Evolutionary conservation across 192 early-diverging fungal genomes (phyloP).

Genomic region (Umbelopsis sp.): DNA sequence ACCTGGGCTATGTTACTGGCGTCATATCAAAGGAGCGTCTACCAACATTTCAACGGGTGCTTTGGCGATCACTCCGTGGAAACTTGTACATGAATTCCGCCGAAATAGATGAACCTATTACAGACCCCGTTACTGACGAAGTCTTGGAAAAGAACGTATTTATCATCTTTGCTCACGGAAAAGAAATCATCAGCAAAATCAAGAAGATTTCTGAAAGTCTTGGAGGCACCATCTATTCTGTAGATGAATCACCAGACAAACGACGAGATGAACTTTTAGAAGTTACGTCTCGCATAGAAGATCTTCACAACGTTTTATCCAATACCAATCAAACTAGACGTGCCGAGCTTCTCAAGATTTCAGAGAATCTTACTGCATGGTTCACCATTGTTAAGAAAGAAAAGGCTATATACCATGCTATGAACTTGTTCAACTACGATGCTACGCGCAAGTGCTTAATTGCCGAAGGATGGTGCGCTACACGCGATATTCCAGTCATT

Average conservation of each 20-base stretch:
- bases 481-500: conserved; percentile 78
- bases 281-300: conserved; percentile 85
- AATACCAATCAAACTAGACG: conserved; percentile 85
- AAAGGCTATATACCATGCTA: conserved; percentile 95
- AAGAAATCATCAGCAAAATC: conserved; percentile 87
- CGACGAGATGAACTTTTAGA: conserved; percentile 82
- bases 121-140: conserved; percentile 88
- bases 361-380: conserved; percentile 89
- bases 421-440: conserved; percentile 98
- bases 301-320: conserved; percentile 77
- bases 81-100: conserved; percentile 96
- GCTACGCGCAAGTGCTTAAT: conserved; percentile 90
- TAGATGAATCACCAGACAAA: conserved; percentile 81
- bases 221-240: conserved; percentile 92
- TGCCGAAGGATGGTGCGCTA: conserved; percentile 98
- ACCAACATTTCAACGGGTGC: conserved; percentile 90
- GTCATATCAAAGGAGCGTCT: conserved; percentile 86
- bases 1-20: conserved; percentile 89
- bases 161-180: conserved; percentile 97
- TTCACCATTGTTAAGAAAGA: conserved; percentile 92
- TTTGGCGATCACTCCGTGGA: conserved; percentile 96
- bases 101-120: conserved; percentile 93
- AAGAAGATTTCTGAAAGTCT: conserved; percentile 92
- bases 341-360: conserved; percentile 81
- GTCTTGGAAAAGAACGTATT: conserved; percentile 96